phyloP scores from a whole-genome alignment of 202 grass and related monocot species.

The Schoenoplectus triqueter region DNA sequence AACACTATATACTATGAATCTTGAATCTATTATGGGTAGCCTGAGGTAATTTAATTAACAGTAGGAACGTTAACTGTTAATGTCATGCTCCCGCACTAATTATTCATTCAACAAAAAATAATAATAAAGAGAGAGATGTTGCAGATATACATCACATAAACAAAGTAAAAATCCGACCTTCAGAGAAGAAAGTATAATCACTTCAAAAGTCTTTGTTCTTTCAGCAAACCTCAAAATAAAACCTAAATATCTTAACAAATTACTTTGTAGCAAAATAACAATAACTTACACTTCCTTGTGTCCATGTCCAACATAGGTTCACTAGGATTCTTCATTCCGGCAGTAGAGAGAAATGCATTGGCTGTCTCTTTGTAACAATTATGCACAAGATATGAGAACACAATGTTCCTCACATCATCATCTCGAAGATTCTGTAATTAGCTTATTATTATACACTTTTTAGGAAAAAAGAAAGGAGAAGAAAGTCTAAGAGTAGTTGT shows the following conservation, averaged over 20 bases:
- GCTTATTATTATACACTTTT: not conserved
- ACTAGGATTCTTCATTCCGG: conserved; percentile 66
- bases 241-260: conserved; percentile 9
- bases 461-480: not conserved
- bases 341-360: conserved; percentile 74
- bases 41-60: conserved; percentile 1
- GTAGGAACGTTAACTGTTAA: not conserved
- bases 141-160: not conserved
- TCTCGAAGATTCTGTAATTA: conserved; percentile 61
- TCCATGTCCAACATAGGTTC: conserved; percentile 81
- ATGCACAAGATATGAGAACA: conserved; percentile 96
- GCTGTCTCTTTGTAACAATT: conserved; percentile 99
- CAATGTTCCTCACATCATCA: conserved; percentile 65
- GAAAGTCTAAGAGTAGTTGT: not conserved
- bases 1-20: conserved; percentile 2
- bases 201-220: conserved; percentile 7
- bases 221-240: conserved; percentile 21
- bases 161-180: not conserved
- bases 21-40: not conserved
- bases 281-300: conserved; percentile 80
- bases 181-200: conserved; percentile 1
- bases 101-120: not conserved
- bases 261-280: conserved; percentile 3
- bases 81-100: not conserved
- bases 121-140: not conserved